A percentile compares a stretch with the other conserved stretches of the same genome.
Evolutionary conservation across 176 grass and related monocot genomes (phyloP).

Genomic region (Carex cristatella): DNA sequence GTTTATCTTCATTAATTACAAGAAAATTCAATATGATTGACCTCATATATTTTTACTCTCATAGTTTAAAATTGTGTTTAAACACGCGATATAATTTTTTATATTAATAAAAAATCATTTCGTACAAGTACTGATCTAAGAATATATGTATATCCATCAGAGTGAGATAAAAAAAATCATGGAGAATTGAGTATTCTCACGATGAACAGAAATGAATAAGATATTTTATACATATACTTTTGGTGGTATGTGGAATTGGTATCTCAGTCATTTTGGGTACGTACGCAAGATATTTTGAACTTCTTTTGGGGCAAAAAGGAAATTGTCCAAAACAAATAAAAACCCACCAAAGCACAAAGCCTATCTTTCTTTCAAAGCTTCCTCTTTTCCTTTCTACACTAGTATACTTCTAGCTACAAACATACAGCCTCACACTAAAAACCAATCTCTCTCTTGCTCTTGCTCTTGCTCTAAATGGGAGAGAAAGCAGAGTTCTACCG

Average conservation of each 20-base stretch:
- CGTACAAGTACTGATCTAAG: not conserved
- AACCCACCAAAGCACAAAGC: conserved; percentile 14
- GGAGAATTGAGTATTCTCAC: not conserved
- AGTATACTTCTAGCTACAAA: not conserved
- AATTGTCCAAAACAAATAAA: conserved; percentile 14
- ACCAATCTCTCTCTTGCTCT: not conserved
- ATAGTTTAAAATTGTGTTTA: too few species aligned
- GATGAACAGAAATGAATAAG: not conserved
- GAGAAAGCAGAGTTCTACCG: conserved; percentile 29
- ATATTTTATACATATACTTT: not conserved
- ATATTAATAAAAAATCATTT: not conserved
- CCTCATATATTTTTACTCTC: too few species aligned
- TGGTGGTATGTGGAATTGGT: not conserved
- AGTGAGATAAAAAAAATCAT: not conserved
- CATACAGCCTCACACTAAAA: conserved; percentile 1
- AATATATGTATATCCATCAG: not conserved
- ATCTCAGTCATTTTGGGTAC: not conserved
- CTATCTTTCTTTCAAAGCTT: conserved; percentile 16
- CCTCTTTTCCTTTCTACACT: conserved; percentile 3
- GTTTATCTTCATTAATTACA: too few species aligned
- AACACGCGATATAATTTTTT: not conserved
- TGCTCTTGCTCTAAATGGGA: conserved; percentile 1
- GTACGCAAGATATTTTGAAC: not conserved
- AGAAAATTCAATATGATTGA: too few species aligned
- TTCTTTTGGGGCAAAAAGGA: not conserved